Evolutionary conservation across 345 rosid species (phyloP).

Genomic region (Sisymbrium altissimum): DNA sequence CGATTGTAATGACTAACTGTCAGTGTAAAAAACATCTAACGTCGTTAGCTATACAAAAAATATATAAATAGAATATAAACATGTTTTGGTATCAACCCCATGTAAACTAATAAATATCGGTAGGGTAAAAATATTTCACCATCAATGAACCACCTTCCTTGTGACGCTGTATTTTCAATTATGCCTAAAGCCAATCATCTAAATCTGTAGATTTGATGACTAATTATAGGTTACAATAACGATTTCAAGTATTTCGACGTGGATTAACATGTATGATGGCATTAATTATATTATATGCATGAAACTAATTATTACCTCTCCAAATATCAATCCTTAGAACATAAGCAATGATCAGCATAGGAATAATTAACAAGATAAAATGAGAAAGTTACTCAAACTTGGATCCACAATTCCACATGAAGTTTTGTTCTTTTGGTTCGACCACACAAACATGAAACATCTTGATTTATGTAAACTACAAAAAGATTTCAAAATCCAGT

Average conservation of each 20-base stretch:
- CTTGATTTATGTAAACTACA: background rate
- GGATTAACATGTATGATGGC: background rate
- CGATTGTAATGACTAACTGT: background rate
- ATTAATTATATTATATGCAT: background rate
- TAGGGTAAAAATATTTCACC: background rate
- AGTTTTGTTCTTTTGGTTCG: background rate
- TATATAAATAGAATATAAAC: background rate
- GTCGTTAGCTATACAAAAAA: background rate
- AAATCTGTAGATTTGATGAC: constrained; percentile 10
- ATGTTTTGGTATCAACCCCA: constrained; percentile 1
- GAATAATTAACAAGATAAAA: background rate
- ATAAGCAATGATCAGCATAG: background rate
- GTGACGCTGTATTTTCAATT: constrained; percentile 19
- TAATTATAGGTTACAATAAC: constrained; percentile 1
- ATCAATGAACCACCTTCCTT: constrained; percentile 7
- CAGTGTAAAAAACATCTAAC: background rate
- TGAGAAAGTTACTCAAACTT: background rate
- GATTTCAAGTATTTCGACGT: background rate
- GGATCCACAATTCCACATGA: background rate
- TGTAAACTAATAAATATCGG: background rate
- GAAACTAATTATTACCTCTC: constrained; percentile 12
- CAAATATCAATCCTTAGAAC: constrained; percentile 16
- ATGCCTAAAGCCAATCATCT: constrained; percentile 21
- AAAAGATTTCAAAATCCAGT: background rate
- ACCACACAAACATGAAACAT: background rate